Evolutionary conservation across 2,329 filamentous ascomycete genomes (phyloP).

Genomic region (Monilinia laxa): DNA sequence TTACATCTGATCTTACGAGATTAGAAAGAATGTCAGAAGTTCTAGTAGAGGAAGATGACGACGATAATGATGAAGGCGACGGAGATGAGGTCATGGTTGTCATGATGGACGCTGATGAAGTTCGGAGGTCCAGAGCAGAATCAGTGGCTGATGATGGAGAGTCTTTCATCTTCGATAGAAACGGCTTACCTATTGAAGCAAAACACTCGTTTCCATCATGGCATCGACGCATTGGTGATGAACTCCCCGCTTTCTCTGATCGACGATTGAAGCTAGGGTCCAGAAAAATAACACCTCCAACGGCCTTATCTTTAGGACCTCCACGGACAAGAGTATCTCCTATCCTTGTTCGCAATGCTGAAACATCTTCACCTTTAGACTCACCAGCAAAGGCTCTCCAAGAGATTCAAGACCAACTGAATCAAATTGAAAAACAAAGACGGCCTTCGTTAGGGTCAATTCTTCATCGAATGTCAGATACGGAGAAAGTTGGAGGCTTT

Average conservation of each 20-base stretch:
- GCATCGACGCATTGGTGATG: constrained; percentile 59
- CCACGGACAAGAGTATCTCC: constrained; percentile 44
- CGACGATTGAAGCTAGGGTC: constrained; percentile 48
- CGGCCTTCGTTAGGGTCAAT: constrained; percentile 36
- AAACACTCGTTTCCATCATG: constrained; percentile 40
- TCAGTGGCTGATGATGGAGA: constrained; percentile 31
- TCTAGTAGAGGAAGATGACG: constrained; percentile 14
- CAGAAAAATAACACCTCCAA: constrained; percentile 56
- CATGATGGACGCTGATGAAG: constrained; percentile 46
- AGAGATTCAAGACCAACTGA: constrained; percentile 40
- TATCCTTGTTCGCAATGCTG: constrained; percentile 44
- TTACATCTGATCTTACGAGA: not conserved
- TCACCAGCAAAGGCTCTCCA: constrained; percentile 36
- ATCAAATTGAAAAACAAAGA: constrained; percentile 37
- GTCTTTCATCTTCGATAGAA: constrained; percentile 39
- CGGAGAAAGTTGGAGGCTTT: constrained; percentile 1
- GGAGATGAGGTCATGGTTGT: constrained; percentile 46
- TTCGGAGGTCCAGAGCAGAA: constrained; percentile 31
- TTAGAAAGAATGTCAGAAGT: constrained; percentile 1
- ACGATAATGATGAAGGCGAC: constrained; percentile 28
- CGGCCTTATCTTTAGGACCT: constrained; percentile 52
- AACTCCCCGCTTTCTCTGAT: constrained; percentile 58
- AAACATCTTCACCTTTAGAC: constrained; percentile 36
- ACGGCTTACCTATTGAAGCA: constrained; percentile 11
- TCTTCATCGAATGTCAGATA: constrained; percentile 32